Conservation (phyloP, 2,329 filamentous ascomycete species). For the Calonectria hongkongensis region DNA sequence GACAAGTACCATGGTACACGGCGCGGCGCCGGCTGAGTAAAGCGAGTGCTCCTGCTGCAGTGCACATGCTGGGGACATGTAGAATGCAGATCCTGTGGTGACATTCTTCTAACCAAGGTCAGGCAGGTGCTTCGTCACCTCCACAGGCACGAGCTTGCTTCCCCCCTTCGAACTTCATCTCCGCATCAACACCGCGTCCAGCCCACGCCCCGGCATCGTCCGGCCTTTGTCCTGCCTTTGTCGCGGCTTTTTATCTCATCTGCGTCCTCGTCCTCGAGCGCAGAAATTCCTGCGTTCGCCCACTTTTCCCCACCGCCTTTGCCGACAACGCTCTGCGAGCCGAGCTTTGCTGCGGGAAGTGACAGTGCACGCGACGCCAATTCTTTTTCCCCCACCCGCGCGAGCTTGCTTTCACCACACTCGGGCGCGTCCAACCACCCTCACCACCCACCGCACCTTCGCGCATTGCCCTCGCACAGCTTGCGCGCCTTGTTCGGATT, state of each 20-base stretch:
- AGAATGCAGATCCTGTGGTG: slow-evolving; percentile 28
- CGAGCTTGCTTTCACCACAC: slow-evolving; percentile 34
- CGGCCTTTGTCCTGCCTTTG: not conserved
- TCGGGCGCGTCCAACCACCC: slow-evolving; percentile 33
- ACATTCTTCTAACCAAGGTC: slow-evolving; percentile 34
- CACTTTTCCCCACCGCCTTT: slow-evolving; percentile 17
- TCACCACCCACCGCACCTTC: slow-evolving; percentile 25
- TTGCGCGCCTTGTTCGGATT: slow-evolving; percentile 11
- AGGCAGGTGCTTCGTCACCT: slow-evolving; percentile 35
- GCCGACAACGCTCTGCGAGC: slow-evolving; percentile 21
- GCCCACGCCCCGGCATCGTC: slow-evolving; percentile 14
- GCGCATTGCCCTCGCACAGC: slow-evolving; percentile 26
- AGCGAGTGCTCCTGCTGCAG: slow-evolving; percentile 26
- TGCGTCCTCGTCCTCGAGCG: not conserved
- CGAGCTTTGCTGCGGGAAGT: slow-evolving; percentile 15
- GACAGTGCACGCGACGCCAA: slow-evolving; percentile 38
- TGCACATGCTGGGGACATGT: slow-evolving; percentile 23
- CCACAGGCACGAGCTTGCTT: slow-evolving; percentile 32
- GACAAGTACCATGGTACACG: slow-evolving; percentile 8
- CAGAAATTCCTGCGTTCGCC: slow-evolving; percentile 24
- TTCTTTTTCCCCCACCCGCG: slow-evolving; percentile 35
- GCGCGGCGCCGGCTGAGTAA: slow-evolving; percentile 16
- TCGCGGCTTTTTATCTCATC: slow-evolving; percentile 17
- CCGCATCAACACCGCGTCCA: slow-evolving; percentile 50
- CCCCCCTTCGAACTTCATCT: slow-evolving; percentile 42